phyloP scores from a whole-genome alignment of 2,329 filamentous ascomycete genomes.

The Sarocladium oryzae region DNA sequence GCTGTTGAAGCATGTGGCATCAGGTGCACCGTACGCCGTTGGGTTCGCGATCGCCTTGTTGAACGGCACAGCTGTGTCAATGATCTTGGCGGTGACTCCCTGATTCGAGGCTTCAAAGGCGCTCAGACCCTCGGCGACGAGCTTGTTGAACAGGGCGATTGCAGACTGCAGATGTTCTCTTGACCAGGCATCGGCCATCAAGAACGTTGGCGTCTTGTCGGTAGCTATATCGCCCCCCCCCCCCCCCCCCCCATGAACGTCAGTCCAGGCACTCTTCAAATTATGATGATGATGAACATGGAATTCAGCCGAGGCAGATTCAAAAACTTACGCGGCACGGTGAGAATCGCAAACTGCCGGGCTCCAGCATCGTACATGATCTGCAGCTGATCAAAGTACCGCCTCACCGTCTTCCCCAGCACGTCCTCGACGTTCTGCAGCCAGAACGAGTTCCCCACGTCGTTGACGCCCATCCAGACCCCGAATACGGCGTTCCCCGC shows the following conservation, averaged over 20 bases:
- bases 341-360: conserved; percentile 53
- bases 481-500: conserved; percentile 35
- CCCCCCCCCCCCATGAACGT: too few relatives aligned
- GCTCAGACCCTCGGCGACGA: conserved; percentile 21
- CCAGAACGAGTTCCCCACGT: conserved; percentile 43
- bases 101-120: conserved; percentile 28
- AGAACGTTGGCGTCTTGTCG: conserved; percentile 30
- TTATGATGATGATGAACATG: too few relatives aligned
- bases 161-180: conserved; percentile 23
- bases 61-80: conserved; percentile 36
- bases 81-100: conserved; percentile 25
- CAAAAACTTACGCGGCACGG: conserved; percentile 46
- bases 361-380: conserved; percentile 45
- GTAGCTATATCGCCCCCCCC: conserved; percentile 29
- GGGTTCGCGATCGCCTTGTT: conserved; percentile 36
- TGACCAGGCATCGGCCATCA: conserved; percentile 17
- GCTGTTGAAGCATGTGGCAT: conserved; percentile 34
- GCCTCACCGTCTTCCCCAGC: conserved; percentile 32
- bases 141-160: conserved; percentile 32
- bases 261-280: too few relatives aligned
- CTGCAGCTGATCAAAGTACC: conserved; percentile 34
- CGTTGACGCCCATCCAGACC: conserved; percentile 51
- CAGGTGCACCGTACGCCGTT: conserved; percentile 31
- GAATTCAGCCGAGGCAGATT: too few relatives aligned
- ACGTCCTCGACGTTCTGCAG: conserved; percentile 23